Conservation (phyloP, 2,329 filamentous ascomycete genomes). For the Pseudocercospora vitis region DNA sequence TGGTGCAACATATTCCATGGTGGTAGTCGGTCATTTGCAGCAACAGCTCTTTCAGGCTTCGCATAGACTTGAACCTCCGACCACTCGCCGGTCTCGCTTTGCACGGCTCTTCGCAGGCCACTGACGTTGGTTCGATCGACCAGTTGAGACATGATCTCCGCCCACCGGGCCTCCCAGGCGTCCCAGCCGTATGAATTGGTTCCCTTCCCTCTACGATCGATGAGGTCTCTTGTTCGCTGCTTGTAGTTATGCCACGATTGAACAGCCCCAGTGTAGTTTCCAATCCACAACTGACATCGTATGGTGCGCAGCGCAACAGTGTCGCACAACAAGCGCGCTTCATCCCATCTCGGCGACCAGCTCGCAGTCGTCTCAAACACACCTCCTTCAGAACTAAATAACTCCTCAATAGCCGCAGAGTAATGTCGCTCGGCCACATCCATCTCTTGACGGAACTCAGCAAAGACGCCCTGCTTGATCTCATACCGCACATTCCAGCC, state of each 20-base stretch:
- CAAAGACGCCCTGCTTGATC: conserved; percentile 86
- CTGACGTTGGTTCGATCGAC: conserved; percentile 55
- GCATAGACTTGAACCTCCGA: conserved; percentile 41
- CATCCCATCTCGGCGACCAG: conserved; percentile 88
- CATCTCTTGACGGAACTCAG: conserved; percentile 91
- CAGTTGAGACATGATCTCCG: conserved; percentile 60
- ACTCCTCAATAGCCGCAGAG: conserved; percentile 78
- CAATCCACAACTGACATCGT: conserved; percentile 77
- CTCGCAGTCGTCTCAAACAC: conserved; percentile 84
- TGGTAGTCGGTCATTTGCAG: conserved; percentile 50
- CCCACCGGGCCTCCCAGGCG: conserved; percentile 83
- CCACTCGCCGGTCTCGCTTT: conserved; percentile 19
- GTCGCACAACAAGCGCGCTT: conserved; percentile 86
- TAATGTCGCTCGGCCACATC: conserved; percentile 83
- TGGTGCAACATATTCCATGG: conserved; percentile 63
- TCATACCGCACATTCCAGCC: conserved; percentile 96
- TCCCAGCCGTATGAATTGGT: conserved; percentile 90
- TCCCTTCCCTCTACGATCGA: conserved; percentile 81
- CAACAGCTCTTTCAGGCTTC: conserved; percentile 53
- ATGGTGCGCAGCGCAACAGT: conserved; percentile 76
- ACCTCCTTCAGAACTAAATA: conserved; percentile 70
- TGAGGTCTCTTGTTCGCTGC: conserved; percentile 69
- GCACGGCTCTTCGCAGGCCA: conserved; percentile 37
- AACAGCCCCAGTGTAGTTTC: conserved; percentile 75
- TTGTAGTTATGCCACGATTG: conserved; percentile 78